Evolutionary conservation across 352 stramenopile genomes (phyloP).

Genomic region (Phytophthora nicotianae): DNA sequence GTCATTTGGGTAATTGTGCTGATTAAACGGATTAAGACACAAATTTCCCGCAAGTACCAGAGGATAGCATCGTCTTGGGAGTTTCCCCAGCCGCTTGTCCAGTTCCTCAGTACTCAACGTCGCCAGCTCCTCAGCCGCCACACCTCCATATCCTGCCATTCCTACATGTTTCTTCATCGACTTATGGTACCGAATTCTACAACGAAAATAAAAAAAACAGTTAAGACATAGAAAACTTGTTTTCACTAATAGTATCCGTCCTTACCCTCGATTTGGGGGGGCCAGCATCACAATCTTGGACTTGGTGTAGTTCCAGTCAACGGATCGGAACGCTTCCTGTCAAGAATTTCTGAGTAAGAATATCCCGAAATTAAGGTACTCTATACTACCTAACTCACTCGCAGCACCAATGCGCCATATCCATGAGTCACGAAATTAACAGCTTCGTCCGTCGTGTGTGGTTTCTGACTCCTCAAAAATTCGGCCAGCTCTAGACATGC

Average conservation of each 20-base stretch:
- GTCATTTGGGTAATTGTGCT: conserved; percentile 77
- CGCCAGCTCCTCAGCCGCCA: conserved; percentile 64
- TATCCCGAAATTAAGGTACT: conserved; percentile 4
- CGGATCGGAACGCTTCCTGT: conserved; percentile 72
- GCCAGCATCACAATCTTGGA: conserved; percentile 80
- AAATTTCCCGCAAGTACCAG: conserved; percentile 67
- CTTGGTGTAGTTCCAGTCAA: conserved; percentile 76
- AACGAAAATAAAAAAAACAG: not conserved
- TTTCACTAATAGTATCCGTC: not conserved
- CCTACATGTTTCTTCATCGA: conserved; percentile 64
- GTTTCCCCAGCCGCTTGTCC: conserved; percentile 65
- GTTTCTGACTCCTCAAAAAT: conserved; percentile 65
- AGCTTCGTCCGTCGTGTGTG: conserved; percentile 56
- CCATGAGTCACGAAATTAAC: conserved; percentile 78
- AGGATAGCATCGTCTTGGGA: conserved; percentile 62
- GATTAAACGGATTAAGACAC: conserved; percentile 79
- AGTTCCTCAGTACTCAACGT: conserved; percentile 44
- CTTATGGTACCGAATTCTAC: conserved; percentile 65
- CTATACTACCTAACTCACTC: conserved; percentile 31
- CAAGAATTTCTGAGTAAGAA: not conserved
- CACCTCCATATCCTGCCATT: conserved; percentile 57
- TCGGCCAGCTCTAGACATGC: conserved; percentile 41
- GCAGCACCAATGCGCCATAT: conserved; percentile 72
- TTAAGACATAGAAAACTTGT: not conserved
- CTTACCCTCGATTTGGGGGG: conserved; percentile 72